Conservation (phyloP, 129 eudicot genomes). For the Artemisia annua region DNA sequence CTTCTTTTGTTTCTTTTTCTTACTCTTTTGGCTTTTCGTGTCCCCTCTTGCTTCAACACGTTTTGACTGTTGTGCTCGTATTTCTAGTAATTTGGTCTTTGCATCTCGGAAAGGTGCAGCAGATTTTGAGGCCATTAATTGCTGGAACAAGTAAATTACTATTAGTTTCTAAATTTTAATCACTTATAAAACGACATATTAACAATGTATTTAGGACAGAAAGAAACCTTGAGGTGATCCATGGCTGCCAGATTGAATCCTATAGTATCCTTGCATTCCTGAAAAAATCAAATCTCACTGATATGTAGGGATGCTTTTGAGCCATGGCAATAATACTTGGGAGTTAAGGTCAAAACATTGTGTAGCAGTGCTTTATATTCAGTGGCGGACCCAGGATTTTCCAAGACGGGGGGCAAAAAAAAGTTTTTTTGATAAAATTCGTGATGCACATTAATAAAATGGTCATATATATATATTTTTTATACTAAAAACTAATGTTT, state of each 20-base stretch:
- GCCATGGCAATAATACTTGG: neutral
- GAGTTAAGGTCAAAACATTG: neutral
- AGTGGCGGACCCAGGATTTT: too few species aligned
- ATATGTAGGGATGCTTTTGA: slow-evolving; percentile 1
- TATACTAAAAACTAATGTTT: too few species aligned
- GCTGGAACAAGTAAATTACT: slow-evolving; percentile 40
- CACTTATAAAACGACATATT: neutral
- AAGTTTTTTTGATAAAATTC: too few species aligned
- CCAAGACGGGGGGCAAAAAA: too few species aligned
- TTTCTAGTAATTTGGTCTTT: slow-evolving; percentile 66
- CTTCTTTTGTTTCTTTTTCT: slow-evolving; percentile 76
- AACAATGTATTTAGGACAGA: neutral
- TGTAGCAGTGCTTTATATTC: neutral
- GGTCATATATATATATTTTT: too few species aligned
- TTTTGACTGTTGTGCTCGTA: slow-evolving; percentile 54
- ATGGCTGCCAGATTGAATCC: slow-evolving; percentile 94
- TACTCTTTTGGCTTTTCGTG: slow-evolving; percentile 62
- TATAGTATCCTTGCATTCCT: slow-evolving; percentile 93
- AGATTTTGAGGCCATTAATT: slow-evolving; percentile 78
- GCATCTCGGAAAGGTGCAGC: slow-evolving; percentile 91
- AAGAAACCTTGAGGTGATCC: slow-evolving; percentile 90
- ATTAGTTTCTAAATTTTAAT: neutral
- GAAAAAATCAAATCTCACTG: slow-evolving; percentile 20
- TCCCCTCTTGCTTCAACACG: slow-evolving; percentile 59
- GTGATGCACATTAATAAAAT: too few species aligned